These are phyloP conservation scores for Aspergillus carlsbadensis DNA, from an alignment of 495 filamentous ascomycete species.

Conservation along the genomic window DNA sequence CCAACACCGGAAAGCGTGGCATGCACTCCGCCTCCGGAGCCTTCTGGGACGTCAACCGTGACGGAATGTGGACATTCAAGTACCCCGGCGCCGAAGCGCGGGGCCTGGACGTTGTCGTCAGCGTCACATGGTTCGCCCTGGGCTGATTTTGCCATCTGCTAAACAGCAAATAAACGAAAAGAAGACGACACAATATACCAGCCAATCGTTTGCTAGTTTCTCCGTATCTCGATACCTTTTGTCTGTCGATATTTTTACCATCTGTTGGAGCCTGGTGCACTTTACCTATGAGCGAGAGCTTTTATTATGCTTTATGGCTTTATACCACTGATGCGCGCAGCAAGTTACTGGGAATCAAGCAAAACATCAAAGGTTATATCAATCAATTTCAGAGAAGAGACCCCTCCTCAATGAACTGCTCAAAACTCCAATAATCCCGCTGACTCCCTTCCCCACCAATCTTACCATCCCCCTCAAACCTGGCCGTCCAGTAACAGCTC, in stretches of 20 bases:
- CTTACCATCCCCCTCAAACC: conserved; percentile 23
- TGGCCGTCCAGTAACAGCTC: conserved; percentile 30
- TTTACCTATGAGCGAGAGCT: conserved; percentile 6
- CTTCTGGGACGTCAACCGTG: conserved; percentile 96
- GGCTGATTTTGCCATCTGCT: conserved; percentile 21
- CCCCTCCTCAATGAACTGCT: conserved; percentile 20
- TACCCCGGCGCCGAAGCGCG: conserved; percentile 78
- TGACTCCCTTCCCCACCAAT: conserved; percentile 22
- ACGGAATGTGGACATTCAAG: conserved; percentile 98
- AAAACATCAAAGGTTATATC: background rate
- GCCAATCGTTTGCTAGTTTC: conserved; percentile 12
- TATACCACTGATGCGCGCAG: conserved; percentile 7
- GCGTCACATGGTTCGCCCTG: conserved; percentile 79
- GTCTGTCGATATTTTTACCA: conserved; percentile 10
- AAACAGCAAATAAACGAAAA: background rate
- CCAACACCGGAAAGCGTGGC: conserved; percentile 74
- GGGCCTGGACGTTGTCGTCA: conserved; percentile 90
- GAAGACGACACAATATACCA: conserved; percentile 14
- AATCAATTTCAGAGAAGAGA: background rate
- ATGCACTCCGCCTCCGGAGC: conserved; percentile 96
- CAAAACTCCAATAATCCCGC: conserved; percentile 30
- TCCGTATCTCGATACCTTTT: conserved; percentile 16
- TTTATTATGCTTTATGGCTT: conserved; percentile 8
- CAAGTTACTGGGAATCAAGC: background rate
- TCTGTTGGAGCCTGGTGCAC: conserved; percentile 10